Base-by-base conservation (phyloP, 441 rosid genomes). In the Biscutella auriculata region DNA sequence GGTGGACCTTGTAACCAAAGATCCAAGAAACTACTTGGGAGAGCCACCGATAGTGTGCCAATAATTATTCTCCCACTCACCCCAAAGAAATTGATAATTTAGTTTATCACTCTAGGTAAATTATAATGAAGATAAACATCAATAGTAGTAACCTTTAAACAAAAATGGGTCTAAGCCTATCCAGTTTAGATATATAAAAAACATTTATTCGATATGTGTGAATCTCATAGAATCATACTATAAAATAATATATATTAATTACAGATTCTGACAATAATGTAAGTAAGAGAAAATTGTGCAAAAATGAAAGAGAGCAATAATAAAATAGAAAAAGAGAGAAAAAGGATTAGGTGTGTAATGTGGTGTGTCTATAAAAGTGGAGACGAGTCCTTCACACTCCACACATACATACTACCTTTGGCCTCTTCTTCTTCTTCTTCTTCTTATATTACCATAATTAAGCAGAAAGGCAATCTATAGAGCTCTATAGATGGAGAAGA, bases 11-110 rank as follows among this genome's bases (percentile, higher is more conserved):
- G 51, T 17, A 40, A 44, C 62, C 49, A 60, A 62, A 65, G 68
- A 60, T 68, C 55, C 73, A 45, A 11, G 43, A 58, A 37, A 51
- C 53, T 35, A 46, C 13, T 9, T 42, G 64, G 51, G 47, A 65
- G 44, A 43, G 50, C 74, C 77, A 65, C 52, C 51, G 51, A 68
- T 68, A 54, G 76, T 73, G 76, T 68, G 41, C 55, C 52, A 16
- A 53, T 63, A 54, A 64, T 65, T 59, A 51, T 37, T 54, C 63
- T 47, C 58, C 72, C 67, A 61, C 57, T 46, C 76, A 68, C 41
- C 57, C 53, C 58, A 34, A 9, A 39, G 32, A 46, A 40, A 17
- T 36, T 43, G 7, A 33, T 57, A 41, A 19, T 58, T 45, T 46
- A 42, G 11, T 39, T 53, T 49, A 29, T 29, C 57, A 65, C 25